Evolutionary conservation across 2,329 filamentous ascomycete species (phyloP).

Genomic region (Venturia effusa): DNA sequence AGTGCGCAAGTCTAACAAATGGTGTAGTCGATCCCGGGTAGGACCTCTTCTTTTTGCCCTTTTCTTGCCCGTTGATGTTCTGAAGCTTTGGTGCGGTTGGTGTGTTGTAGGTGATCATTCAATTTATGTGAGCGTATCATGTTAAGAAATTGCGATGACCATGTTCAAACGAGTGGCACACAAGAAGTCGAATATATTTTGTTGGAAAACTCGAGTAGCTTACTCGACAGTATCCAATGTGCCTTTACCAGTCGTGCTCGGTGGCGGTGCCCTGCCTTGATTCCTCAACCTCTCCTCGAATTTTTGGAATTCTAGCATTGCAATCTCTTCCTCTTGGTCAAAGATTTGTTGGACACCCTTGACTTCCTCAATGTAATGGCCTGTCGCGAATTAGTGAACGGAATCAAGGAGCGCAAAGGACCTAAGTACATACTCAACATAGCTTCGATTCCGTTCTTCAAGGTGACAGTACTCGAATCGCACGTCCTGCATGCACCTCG

Average conservation of each 20-base stretch:
- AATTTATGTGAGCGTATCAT: too few species aligned
- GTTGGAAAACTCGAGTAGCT: too few species aligned
- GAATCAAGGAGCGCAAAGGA: background rate
- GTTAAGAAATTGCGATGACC: too few species aligned
- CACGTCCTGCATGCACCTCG: slow-evolving; percentile 90
- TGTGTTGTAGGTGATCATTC: too few species aligned
- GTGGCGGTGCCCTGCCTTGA: slow-evolving; percentile 44
- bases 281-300: slow-evolving; percentile 76
- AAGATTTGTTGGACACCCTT: slow-evolving; percentile 83
- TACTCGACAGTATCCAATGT: slow-evolving; percentile 40
- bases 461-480: slow-evolving; percentile 89
- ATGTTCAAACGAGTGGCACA: background rate
- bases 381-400: slow-evolving; percentile 15
- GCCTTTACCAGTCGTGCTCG: slow-evolving; percentile 39
- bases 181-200: too few species aligned
- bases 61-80: background rate
- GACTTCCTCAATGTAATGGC: slow-evolving; percentile 78
- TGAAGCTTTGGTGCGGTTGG: too few species aligned
- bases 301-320: slow-evolving; percentile 78
- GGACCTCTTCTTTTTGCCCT: background rate
- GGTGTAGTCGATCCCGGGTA: slow-evolving; percentile 7
- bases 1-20: too few species aligned
- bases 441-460: slow-evolving; percentile 96
- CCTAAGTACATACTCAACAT: slow-evolving; percentile 74
- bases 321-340: slow-evolving; percentile 84